Evolutionary conservation across 495 filamentous ascomycete genomes (phyloP).

Genomic region (Elasticomyces elasticus): DNA sequence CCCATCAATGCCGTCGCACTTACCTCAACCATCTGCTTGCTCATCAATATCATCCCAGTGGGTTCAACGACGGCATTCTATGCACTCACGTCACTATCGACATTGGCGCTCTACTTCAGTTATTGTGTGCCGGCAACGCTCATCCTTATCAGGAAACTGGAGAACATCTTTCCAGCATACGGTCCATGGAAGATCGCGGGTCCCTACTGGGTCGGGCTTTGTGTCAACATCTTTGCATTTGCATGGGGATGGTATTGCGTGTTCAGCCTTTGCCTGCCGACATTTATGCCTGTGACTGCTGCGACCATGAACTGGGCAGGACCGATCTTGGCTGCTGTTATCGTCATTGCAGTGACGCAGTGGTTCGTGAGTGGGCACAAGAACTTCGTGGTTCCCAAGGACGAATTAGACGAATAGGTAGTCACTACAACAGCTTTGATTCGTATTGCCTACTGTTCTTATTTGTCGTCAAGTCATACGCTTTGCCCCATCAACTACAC

Average conservation of each 20-base stretch:
- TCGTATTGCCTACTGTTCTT: too few relatives aligned
- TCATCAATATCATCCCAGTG: slow-evolving; percentile 44
- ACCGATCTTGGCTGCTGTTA: slow-evolving; percentile 17
- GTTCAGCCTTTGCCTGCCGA: slow-evolving; percentile 39
- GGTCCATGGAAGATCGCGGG: slow-evolving; percentile 26
- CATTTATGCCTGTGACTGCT: slow-evolving; percentile 33
- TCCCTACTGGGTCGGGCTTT: slow-evolving; percentile 25
- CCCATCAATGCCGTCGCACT: slow-evolving; percentile 40
- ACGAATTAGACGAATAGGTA: slow-evolving; percentile 2
- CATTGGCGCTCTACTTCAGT: slow-evolving; percentile 41
- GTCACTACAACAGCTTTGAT: background rate
- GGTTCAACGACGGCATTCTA: slow-evolving; percentile 40
- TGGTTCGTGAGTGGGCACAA: slow-evolving; percentile 21
- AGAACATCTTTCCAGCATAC: slow-evolving; percentile 26
- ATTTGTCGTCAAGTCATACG: too few relatives aligned
- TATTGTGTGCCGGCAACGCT: slow-evolving; percentile 41
- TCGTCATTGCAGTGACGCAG: slow-evolving; percentile 18
- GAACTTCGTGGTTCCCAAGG: slow-evolving; percentile 21
- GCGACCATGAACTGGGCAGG: slow-evolving; percentile 42
- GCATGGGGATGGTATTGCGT: slow-evolving; percentile 35
- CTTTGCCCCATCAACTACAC: background rate
- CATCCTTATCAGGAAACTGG: slow-evolving; percentile 26
- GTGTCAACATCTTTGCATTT: slow-evolving; percentile 36
- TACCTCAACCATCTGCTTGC: slow-evolving; percentile 29
- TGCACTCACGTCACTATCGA: slow-evolving; percentile 41